phyloP scores from a whole-genome alignment of 345 rosid species.

The Euclidium syriacum region DNA sequence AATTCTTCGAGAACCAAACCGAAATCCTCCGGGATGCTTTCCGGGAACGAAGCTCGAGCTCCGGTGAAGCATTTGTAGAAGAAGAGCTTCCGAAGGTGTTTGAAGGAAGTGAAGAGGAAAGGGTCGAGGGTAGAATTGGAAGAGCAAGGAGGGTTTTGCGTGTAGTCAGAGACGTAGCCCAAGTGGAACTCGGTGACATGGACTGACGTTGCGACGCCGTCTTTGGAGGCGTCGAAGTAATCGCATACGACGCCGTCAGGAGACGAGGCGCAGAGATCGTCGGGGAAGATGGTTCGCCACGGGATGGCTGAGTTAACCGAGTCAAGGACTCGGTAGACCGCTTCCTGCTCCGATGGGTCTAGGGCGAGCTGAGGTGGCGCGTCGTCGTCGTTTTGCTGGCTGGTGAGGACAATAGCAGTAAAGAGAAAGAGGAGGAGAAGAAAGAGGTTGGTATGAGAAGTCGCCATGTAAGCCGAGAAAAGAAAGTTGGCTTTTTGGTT shows the following conservation, averaged over 20 bases:
- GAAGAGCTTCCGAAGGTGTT: constrained; percentile 53
- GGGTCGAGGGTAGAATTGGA: constrained; percentile 47
- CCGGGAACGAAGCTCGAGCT: constrained; percentile 30
- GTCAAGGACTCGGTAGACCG: constrained; percentile 43
- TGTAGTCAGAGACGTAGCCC: constrained; percentile 55
- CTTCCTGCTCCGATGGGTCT: constrained; percentile 49
- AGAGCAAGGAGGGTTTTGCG: constrained; percentile 60
- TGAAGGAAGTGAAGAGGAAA: constrained; percentile 48
- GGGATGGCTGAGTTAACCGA: constrained; percentile 48
- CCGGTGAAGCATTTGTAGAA: constrained; percentile 60
- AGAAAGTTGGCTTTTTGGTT: background rate
- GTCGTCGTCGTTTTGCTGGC: constrained; percentile 19
- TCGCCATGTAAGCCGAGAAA: constrained; percentile 25
- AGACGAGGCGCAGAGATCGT: constrained; percentile 57
- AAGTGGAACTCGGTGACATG: constrained; percentile 57
- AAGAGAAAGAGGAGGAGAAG: constrained; percentile 28
- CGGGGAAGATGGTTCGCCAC: constrained; percentile 55
- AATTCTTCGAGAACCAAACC: constrained; percentile 48
- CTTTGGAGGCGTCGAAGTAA: constrained; percentile 21
- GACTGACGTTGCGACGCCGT: constrained; percentile 19
- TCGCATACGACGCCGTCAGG: constrained; percentile 69
- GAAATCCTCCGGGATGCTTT: constrained; percentile 31
- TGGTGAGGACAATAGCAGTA: background rate
- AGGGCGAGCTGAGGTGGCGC: constrained; percentile 31
- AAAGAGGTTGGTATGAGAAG: background rate